phyloP scores from a whole-genome alignment of 331 rosid species.

The Dryas integrifolia region DNA sequence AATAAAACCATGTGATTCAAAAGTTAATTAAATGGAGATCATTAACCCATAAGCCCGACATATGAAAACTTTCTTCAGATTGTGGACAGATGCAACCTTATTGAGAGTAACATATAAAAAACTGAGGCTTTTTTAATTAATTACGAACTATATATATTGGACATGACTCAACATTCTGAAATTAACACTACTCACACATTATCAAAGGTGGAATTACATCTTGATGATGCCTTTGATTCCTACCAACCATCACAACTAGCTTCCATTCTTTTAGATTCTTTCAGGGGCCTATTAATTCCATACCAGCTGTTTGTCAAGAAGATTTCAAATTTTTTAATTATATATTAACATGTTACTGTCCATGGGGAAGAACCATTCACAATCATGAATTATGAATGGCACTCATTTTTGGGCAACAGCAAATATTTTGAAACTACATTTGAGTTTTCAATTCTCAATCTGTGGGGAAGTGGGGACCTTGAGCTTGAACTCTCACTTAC shows the following conservation, averaged over 20 bases:
- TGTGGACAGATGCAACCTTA: no score
- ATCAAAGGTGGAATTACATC: not conserved
- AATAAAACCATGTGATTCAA: no score
- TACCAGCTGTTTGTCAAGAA: conserved; percentile 1
- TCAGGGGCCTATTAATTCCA: not conserved
- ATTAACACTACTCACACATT: not conserved
- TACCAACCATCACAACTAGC: not conserved
- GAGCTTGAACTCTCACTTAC: conserved; percentile 31
- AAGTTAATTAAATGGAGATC: no score
- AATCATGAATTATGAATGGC: conserved; percentile 18
- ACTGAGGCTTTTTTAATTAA: no score
- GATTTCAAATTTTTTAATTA: not conserved
- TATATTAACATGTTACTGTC: not conserved
- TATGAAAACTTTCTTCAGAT: no score
- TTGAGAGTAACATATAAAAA: no score
- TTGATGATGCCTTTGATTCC: not conserved
- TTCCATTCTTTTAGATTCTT: not conserved
- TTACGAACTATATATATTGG: no score
- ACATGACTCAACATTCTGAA: no score
- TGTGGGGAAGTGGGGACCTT: conserved; percentile 23
- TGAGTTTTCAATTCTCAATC: conserved; percentile 1
- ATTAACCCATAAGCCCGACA: no score
- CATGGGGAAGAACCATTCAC: not conserved
- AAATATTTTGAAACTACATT: not conserved
- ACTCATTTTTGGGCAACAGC: conserved; percentile 11